Percentiles rank a stretch among this genome's conserved stretches.
Evolutionary conservation across 208 protist species (phyloP).

Genomic region (Porcisia hertigi): DNA sequence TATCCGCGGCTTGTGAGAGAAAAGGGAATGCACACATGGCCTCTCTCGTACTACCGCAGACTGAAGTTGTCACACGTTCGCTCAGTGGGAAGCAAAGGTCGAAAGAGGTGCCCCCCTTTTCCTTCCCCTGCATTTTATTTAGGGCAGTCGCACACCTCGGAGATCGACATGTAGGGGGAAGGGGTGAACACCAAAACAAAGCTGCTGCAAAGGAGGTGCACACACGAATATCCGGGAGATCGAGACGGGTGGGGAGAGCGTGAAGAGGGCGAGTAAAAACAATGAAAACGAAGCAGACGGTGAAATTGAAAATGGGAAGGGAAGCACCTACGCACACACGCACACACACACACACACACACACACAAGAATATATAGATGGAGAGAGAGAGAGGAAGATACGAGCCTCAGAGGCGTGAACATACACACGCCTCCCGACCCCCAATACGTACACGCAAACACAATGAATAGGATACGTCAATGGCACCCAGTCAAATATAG

Average conservation of each 20-base stretch:
- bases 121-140: neutral
- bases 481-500: neutral
- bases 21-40: neutral
- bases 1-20: neutral
- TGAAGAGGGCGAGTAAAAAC: neutral
- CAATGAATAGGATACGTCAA: neutral
- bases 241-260: neutral
- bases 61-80: too few relatives aligned
- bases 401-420: too few relatives aligned
- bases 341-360: neutral
- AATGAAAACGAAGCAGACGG: slow-evolving; percentile 3
- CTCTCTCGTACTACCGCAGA: neutral
- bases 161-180: neutral
- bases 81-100: neutral
- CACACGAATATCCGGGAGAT: neutral
- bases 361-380: neutral
- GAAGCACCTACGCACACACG: neutral
- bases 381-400: slow-evolving; percentile 6
- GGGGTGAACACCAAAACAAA: neutral
- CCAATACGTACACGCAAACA: neutral
- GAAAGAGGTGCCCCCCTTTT: neutral
- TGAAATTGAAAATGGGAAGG: neutral
- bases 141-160: neutral
- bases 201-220: neutral
- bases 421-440: neutral